Evolutionary conservation across 208 protist genomes (phyloP).

Genomic region (Herpetomonas samuelpessoai): DNA sequence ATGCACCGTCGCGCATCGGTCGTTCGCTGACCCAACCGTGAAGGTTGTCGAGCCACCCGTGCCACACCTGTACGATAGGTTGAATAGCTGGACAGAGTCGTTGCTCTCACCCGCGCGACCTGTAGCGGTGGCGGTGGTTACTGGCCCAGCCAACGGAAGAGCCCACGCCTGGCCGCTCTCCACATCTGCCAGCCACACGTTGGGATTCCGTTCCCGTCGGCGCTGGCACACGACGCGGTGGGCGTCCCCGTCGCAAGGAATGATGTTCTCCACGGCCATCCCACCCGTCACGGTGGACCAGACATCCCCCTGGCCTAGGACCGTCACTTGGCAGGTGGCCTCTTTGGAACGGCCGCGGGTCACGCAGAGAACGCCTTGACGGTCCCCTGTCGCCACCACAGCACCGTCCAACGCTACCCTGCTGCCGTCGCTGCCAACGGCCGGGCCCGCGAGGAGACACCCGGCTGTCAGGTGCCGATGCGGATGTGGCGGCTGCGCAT

Average conservation of each 20-base stretch:
- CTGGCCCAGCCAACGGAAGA: too few relatives aligned
- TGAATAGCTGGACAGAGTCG: too few relatives aligned
- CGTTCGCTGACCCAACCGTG: too few relatives aligned
- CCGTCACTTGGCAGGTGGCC: neutral
- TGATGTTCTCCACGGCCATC: conserved; percentile 10
- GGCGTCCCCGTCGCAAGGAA: conserved; percentile 9
- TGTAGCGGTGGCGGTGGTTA: too few relatives aligned
- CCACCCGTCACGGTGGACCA: conserved; percentile 1
- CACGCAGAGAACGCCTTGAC: neutral
- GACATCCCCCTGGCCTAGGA: conserved; percentile 4
- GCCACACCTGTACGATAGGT: too few relatives aligned
- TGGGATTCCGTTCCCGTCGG: neutral
- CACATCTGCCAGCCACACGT: too few relatives aligned
- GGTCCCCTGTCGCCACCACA: neutral
- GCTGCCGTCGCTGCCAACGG: too few relatives aligned
- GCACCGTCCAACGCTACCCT: neutral
- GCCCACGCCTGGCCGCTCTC: too few relatives aligned
- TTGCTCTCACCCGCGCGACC: too few relatives aligned
- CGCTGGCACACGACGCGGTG: conserved; percentile 16
- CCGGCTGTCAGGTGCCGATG: neutral
- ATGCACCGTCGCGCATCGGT: conserved; percentile 5
- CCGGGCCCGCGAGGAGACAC: too few relatives aligned
- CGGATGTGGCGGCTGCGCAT: neutral
- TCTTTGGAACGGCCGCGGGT: neutral
- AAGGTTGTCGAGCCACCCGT: too few relatives aligned